Percentiles rank a stretch among this genome's conserved stretches.
These are phyloP conservation scores for Penicillium psychrofluorescens DNA, from an alignment of 495 filamentous ascomycete species.

Conservation along the genomic window DNA sequence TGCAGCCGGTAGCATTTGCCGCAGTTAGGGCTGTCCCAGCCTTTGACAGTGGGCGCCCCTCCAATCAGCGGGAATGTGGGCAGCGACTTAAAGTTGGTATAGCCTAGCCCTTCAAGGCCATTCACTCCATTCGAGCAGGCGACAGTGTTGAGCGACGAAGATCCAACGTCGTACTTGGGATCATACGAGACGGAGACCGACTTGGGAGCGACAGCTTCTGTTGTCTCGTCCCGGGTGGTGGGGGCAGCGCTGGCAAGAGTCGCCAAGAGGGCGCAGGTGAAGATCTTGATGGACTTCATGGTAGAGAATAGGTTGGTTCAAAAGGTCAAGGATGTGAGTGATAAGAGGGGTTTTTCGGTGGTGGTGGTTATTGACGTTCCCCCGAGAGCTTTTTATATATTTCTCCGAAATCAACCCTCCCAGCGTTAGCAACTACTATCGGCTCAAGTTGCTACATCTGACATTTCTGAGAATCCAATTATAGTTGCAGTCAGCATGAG, in stretches of 20 bases:
- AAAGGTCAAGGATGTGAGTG: background rate
- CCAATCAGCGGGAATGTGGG: slow-evolving; percentile 54
- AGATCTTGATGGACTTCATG: slow-evolving; percentile 16
- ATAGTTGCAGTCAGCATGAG: background rate
- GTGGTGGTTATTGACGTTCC: background rate
- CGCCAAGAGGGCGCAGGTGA: slow-evolving; percentile 14
- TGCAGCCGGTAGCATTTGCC: slow-evolving; percentile 62
- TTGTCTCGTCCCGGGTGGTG: background rate
- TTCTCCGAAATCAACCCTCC: background rate
- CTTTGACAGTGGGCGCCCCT: slow-evolving; percentile 50
- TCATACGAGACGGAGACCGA: slow-evolving; percentile 32
- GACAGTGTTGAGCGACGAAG: slow-evolving; percentile 51
- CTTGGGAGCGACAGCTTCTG: background rate
- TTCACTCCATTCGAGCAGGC: slow-evolving; percentile 48
- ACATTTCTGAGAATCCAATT: no score
- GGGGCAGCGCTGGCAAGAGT: slow-evolving; percentile 10
- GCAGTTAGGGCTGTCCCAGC: slow-evolving; percentile 55
- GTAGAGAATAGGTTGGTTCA: background rate
- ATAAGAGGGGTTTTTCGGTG: background rate
- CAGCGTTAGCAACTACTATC: background rate
- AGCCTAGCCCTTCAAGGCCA: slow-evolving; percentile 61
- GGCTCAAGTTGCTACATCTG: background rate
- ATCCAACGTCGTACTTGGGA: slow-evolving; percentile 20
- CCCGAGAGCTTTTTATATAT: slow-evolving; percentile 10
- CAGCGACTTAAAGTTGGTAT: slow-evolving; percentile 54